Base-by-base conservation (phyloP, 2,329 filamentous ascomycete genomes). In the Botrytis byssoidea region DNA sequence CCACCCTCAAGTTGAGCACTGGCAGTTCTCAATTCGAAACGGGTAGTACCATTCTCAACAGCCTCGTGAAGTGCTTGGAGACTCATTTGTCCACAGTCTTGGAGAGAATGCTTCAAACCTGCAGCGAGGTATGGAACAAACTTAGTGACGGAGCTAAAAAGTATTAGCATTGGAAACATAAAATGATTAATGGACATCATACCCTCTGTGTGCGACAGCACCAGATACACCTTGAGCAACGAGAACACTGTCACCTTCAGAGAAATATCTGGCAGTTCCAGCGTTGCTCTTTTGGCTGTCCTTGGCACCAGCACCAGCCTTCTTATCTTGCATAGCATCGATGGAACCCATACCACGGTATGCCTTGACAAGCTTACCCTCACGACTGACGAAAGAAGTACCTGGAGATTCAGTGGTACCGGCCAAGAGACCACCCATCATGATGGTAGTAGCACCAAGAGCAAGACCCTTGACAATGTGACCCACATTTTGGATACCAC, bases 341-440 rank as follows among this genome's bases (percentile, higher is more conserved):
- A 99, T 99, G 84, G 92, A 95, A 78, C 96, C 96, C 96, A 99
- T 99, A 75, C 96, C 96, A 84, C 96, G 93, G 88, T 99, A 99
- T 59, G 96, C 95, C 89, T 99, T 99, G 84, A 99, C 95, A 72
- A 99, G 91, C 88, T 98, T 97, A 77, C 96, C 96, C 85, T 98
- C 95, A 75, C 93, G 92, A 81, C 93, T 97, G 79, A 99, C 94
- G 81, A 97, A 98, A 78, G 97, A 98, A 77, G 95, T 95, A 77
- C 96, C 97, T 51, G 96, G 96, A 55, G 95, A 98, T 85, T 99
- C 96, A 60, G 95, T 98, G 76, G 96, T 98, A 82, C 97, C 96
- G 69, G 96, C 96, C 77, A 99, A 89, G 71, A 99, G 91, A 85
- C 96, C 97, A 80, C 96, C 96, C 96, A 99, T 99, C 96, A 99